phyloP scores from a whole-genome alignment of 345 rosid genomes.

The Tarenaya hassleriana region DNA sequence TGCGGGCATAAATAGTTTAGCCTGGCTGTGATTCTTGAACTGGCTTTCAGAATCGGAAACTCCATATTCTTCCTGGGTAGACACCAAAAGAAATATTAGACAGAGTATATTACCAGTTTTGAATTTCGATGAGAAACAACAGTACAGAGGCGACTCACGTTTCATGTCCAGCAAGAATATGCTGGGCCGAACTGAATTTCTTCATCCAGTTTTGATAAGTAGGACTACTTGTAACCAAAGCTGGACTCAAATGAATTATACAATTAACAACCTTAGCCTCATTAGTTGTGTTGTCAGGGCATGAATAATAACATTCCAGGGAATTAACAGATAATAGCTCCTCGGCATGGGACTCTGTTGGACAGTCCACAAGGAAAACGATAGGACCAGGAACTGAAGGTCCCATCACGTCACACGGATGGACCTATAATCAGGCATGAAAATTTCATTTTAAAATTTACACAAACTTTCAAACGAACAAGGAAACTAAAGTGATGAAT shows the following conservation, averaged over 20 bases:
- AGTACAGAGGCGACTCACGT: constrained; percentile 36
- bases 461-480: background rate
- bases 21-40: constrained; percentile 73
- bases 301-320: constrained; percentile 44
- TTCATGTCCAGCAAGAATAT: constrained; percentile 87
- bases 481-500: background rate
- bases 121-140: constrained; percentile 15
- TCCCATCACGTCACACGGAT: constrained; percentile 96
- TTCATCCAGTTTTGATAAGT: constrained; percentile 75
- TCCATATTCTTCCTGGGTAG: constrained; percentile 67
- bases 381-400: constrained; percentile 90
- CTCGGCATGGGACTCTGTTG: constrained; percentile 55
- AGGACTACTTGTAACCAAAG: constrained; percentile 48
- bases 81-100: background rate
- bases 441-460: background rate
- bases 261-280: constrained; percentile 51
- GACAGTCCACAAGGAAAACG: constrained; percentile 87
- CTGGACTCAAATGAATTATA: constrained; percentile 78
- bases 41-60: constrained; percentile 70
- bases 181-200: constrained; percentile 62
- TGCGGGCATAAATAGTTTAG: constrained; percentile 91
- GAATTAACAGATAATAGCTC: constrained; percentile 44
- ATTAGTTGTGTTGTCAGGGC: constrained; percentile 23
- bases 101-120: background rate
- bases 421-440: constrained; percentile 41